Conservation (phyloP, 192 early-diverging fungal species). For the Mortierella antarctica region DNA sequence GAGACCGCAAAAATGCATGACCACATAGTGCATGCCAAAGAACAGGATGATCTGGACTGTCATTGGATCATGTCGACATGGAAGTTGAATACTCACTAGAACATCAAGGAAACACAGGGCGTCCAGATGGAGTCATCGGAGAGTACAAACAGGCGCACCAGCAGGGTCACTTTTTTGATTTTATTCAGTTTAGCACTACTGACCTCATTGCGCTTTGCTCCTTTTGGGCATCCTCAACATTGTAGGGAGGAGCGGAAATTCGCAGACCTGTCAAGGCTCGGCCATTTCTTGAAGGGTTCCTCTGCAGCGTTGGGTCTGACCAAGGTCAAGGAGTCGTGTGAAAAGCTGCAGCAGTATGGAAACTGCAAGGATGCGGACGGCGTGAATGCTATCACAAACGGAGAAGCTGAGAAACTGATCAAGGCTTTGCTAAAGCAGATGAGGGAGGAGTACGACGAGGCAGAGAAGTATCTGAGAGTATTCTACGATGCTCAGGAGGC, state of each 20-base stretch:
- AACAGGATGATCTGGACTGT: no score
- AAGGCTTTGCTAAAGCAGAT: constrained; percentile 65
- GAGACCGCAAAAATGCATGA: no score
- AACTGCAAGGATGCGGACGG: constrained; percentile 73
- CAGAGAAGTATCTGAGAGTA: constrained; percentile 75
- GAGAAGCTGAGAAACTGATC: constrained; percentile 72
- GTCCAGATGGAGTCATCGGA: background rate
- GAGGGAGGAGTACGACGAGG: constrained; percentile 78
- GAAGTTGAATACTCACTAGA: no score
- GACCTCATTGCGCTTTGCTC: background rate
- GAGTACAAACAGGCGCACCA: background rate
- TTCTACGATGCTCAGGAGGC: constrained; percentile 72
- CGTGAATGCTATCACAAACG: constrained; percentile 61
- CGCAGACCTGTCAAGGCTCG: constrained; percentile 78
- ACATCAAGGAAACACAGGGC: no score
- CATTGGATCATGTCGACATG: no score
- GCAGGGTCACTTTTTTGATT: background rate
- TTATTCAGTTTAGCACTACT: background rate
- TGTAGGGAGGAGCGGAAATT: constrained; percentile 71
- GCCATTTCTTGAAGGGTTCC: constrained; percentile 94
- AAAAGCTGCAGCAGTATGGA: constrained; percentile 89
- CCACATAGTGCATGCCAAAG: no score
- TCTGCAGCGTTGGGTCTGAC: constrained; percentile 88
- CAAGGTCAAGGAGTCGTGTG: constrained; percentile 86
- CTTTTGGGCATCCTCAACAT: background rate